Base-by-base conservation (phyloP, 208 protist genomes). In the Leishmania braziliensis region DNA sequence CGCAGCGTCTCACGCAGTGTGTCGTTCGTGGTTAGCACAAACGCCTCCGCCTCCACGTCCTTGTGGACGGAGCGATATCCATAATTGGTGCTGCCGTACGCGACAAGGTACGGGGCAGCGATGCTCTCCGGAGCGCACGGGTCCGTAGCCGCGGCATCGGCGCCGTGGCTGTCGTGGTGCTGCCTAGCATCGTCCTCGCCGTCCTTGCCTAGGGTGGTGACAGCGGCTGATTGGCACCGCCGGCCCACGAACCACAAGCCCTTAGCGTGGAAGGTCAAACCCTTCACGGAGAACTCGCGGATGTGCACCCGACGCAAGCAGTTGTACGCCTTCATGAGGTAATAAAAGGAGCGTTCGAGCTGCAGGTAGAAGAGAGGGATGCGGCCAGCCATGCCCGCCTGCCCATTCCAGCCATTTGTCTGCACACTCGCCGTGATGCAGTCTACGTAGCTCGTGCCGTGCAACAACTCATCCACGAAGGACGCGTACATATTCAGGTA, bases 31-130 rank as follows among this genome's bases (percentile, higher is more conserved):
- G 93, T 96, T 74, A 91, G 88, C 29, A 98, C 70, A 73, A 96
- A 89, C 60, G 81, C 87, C 81, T 93, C 88, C 50, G 87, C 83
- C 89, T 98, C 95, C 26, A 98, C 86, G 73, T 98, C 95, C 66
- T 92, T 94, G 81, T 95, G 88, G 1, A 95, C 91, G 36, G 91
- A 95, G 69, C 95, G 95, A 79, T 93, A 90, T 14, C 95, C 93
- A 68, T 96, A 96, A 88, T 98, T 98, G 69, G 92, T 96, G 86
- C 93, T 97, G 77, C 95, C 93, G 85, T 96, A 93, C 8, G 92
- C 86, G 16, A 94, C 91, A n/a, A 95, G 78, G 77, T 93, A 93
- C 48, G 90, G 91, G n/a, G 84, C 73, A 8, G 82, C 80, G 51
- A 90, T 87, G 23, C 60, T 65, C 50, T 78, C 48, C 23, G 68